Evolutionary conservation across 2,329 filamentous ascomycete species (phyloP).

Genomic region (Tympanopsis confertula): DNA sequence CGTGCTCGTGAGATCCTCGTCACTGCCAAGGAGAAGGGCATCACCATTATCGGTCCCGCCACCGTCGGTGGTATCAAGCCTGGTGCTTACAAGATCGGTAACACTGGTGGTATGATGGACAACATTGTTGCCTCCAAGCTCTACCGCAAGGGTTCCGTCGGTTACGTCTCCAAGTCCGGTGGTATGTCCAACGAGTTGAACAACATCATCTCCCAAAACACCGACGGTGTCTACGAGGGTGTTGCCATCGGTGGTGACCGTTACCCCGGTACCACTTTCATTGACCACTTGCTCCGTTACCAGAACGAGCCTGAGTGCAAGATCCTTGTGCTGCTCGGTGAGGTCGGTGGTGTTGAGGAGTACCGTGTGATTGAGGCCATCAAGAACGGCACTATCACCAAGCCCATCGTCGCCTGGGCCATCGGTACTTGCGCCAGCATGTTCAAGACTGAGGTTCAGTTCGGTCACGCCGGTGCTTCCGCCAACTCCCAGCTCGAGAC

Average conservation of each 20-base stretch:
- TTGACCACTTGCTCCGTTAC: conserved; percentile 94
- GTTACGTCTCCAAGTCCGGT: conserved; percentile 98
- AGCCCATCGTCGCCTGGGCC: conserved; percentile 98
- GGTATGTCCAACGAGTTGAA: conserved; percentile 99
- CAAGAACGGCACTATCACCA: conserved; percentile 86
- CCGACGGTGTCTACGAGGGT: conserved; percentile 97
- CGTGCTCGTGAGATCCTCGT: conserved; percentile 96
- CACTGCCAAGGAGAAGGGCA: conserved; percentile 92
- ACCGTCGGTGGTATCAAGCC: conserved; percentile 99
- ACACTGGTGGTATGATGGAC: conserved; percentile 99
- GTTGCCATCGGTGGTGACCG: conserved; percentile 98
- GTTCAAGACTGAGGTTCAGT: conserved; percentile 99
- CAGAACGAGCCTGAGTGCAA: conserved; percentile 96
- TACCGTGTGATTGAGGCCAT: conserved; percentile 99
- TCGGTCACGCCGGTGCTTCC: conserved; percentile 95
- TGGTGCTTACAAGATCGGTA: conserved; percentile 98
- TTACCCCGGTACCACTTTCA: conserved; percentile 98
- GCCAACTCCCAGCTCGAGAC: conserved; percentile 99
- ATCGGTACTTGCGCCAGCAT: conserved; percentile 98
- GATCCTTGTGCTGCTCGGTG: conserved; percentile 88
- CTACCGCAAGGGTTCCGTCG: conserved; percentile 96
- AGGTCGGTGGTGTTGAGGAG: conserved; percentile 98
- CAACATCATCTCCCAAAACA: conserved; percentile 96
- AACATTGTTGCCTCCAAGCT: conserved; percentile 99
- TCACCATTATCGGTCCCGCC: conserved; percentile 96